Conservation (phyloP, 768 basidiomycete species). For the Lentinula raphanica region DNA sequence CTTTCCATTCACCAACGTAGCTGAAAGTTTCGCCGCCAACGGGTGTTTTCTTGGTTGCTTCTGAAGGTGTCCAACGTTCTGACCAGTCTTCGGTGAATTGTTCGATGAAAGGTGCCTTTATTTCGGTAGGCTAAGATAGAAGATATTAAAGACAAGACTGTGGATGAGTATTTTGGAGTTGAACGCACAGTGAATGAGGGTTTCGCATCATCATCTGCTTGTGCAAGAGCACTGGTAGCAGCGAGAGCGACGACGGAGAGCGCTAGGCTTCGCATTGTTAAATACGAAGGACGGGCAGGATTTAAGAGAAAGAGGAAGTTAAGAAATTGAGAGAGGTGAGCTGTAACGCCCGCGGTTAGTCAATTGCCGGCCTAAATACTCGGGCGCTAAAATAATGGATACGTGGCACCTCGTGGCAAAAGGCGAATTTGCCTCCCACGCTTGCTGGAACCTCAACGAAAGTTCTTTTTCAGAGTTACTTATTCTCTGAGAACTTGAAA, state of each 20-base stretch:
- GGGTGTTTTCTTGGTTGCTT: constrained; percentile 97
- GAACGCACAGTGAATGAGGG: constrained; percentile 62
- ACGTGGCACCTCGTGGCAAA: constrained; percentile 4
- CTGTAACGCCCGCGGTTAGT: constrained; percentile 2
- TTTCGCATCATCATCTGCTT: constrained; percentile 55
- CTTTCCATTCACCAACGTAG: constrained; percentile 96
- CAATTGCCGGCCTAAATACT: constrained; percentile 5
- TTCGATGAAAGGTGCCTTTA: constrained; percentile 90
- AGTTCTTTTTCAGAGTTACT: not conserved
- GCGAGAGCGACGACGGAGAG: constrained; percentile 70
- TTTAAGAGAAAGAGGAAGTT: constrained; percentile 26
- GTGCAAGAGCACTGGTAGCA: constrained; percentile 57
- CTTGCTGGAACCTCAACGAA: not conserved
- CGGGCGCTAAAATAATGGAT: not conserved
- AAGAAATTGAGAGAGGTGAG: not conserved
- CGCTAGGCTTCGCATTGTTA: constrained; percentile 84
- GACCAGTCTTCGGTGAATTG: constrained; percentile 93
- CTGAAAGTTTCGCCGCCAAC: constrained; percentile 94
- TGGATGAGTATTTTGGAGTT: not conserved
- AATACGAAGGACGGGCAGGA: constrained; percentile 60
- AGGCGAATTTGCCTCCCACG: not conserved
- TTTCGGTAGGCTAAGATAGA: constrained; percentile 53
- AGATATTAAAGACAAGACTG: constrained; percentile 7
- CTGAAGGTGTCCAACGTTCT: constrained; percentile 91
- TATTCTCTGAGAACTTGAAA: not conserved